Conservation (phyloP, 306 rosid species). For the Carpinus fangiana region DNA sequence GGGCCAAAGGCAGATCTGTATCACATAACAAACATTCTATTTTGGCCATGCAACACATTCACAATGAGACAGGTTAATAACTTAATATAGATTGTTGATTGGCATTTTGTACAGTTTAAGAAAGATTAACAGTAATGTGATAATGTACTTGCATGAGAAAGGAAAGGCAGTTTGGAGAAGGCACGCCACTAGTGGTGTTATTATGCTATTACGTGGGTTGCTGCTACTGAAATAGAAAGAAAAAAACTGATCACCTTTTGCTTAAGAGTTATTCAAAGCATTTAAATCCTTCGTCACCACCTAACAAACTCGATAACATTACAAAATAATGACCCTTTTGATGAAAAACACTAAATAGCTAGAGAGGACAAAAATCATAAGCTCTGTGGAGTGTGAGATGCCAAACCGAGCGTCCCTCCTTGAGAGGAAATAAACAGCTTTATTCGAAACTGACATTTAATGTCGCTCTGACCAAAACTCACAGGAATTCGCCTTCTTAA, state of each 20-base stretch:
- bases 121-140: not conserved
- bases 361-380: conserved; percentile 18
- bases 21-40: not conserved
- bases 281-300: conserved; percentile 17
- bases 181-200: not conserved
- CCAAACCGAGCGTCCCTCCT: conserved; percentile 10
- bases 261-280: not conserved
- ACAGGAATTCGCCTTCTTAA: conserved; percentile 10
- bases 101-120: not conserved
- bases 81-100: not conserved
- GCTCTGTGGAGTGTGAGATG: conserved; percentile 17
- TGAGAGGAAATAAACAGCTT: conserved; percentile 15
- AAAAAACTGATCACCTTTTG: not conserved
- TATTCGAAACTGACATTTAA: conserved; percentile 14
- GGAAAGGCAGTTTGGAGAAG: not conserved
- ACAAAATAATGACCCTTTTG: conserved; percentile 10
- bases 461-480: not conserved
- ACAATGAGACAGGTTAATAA: not conserved
- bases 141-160: not conserved
- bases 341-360: not conserved
- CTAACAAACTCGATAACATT: conserved; percentile 17
- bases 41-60: not conserved
- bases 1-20: not conserved
- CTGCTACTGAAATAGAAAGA: not conserved
- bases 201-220: not conserved